Conservation (phyloP, 805 yeast genomes). For the Candida gorgasii region DNA sequence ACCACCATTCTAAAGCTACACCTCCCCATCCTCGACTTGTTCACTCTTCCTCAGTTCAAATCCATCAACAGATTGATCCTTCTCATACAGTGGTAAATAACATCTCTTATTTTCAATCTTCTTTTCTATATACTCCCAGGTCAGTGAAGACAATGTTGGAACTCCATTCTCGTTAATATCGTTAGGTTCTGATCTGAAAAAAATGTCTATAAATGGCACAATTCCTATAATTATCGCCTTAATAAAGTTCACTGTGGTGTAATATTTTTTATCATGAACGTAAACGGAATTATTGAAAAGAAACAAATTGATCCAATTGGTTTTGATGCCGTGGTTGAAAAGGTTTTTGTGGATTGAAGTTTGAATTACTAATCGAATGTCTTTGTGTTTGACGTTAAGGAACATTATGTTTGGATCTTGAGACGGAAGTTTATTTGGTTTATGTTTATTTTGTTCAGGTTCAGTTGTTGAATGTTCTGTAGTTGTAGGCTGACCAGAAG, state of each 20-base stretch:
- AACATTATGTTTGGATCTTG: conserved; percentile 8
- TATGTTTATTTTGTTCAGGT: not conserved
- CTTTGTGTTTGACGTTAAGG: conserved; percentile 12
- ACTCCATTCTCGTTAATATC: not conserved
- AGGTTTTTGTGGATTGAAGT: conserved; percentile 31
- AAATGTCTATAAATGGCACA: conserved; percentile 26
- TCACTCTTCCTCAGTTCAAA: not conserved
- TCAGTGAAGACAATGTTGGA: conserved; percentile 12
- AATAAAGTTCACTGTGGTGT: conserved; percentile 16
- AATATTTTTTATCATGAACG: conserved; percentile 8
- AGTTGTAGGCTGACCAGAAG: too few species aligned
- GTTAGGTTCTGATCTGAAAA: not conserved
- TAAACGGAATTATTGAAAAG: conserved; percentile 11
- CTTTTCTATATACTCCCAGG: conserved; percentile 13
- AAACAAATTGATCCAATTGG: conserved; percentile 38
- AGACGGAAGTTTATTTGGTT: conserved; percentile 10
- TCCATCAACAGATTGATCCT: not conserved
- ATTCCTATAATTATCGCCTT: conserved; percentile 17
- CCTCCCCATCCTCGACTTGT: not conserved
- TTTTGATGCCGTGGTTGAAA: conserved; percentile 36
- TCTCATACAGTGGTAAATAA: conserved; percentile 19
- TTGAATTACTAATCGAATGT: conserved; percentile 36
- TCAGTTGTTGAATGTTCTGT: conserved; percentile 18
- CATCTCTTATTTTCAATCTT: conserved; percentile 19
- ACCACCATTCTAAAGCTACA: too few species aligned